phyloP scores from a whole-genome alignment of 176 grass and related monocot species.

The Tuctoria greenei region DNA sequence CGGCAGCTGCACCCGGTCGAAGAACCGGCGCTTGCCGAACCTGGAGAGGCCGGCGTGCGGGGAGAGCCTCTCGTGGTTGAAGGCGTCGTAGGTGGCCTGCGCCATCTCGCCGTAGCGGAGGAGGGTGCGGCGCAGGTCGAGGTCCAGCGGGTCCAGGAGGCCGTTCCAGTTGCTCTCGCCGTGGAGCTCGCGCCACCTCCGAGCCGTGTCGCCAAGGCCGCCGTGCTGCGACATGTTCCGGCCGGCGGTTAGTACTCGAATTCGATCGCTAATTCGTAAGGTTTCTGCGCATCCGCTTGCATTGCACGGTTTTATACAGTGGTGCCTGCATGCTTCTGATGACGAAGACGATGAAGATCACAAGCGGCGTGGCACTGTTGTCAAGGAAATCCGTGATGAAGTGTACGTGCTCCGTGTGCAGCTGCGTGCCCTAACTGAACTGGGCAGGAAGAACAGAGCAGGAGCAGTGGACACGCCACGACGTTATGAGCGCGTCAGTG shows the following conservation, averaged over 20 bases:
- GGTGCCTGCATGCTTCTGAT: neutral
- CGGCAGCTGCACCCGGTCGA: constrained; percentile 46
- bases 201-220: constrained; percentile 36
- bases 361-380: constrained; percentile 15
- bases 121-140: constrained; percentile 62
- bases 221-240: constrained; percentile 18
- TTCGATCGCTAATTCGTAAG: neutral
- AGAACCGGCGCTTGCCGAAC: constrained; percentile 40
- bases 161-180: constrained; percentile 58
- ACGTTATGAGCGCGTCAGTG: neutral
- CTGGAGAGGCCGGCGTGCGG: constrained; percentile 51
- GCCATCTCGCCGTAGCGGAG: constrained; percentile 74
- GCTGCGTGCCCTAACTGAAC: neutral
- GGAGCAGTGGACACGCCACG: neutral
- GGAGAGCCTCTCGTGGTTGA: constrained; percentile 62
- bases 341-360: neutral
- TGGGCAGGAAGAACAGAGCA: neutral
- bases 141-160: constrained; percentile 62
- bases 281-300: neutral
- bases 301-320: constrained; percentile 5
- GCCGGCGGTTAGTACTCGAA: no score
- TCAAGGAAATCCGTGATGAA: constrained; percentile 9
- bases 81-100: constrained; percentile 75
- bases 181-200: constrained; percentile 71
- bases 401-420: neutral